These are phyloP conservation scores for Sphagnum fallax DNA, from an alignment of 228 moss, liverwort and hornwort species.

Conservation along the genomic window DNA sequence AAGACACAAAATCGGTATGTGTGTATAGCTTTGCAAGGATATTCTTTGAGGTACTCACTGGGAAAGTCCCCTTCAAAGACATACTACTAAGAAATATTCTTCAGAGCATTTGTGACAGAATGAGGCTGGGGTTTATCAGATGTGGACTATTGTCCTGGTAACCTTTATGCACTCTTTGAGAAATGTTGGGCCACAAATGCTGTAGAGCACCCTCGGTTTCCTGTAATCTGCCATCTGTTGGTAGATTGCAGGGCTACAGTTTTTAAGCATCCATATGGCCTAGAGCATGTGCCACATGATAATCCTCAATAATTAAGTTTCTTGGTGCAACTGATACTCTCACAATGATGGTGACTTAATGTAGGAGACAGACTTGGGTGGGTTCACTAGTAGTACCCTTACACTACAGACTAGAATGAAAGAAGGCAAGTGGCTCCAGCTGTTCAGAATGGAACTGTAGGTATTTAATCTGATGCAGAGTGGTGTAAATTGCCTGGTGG, in stretches of 20 bases:
- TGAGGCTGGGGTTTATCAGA: slow-evolving; percentile 21
- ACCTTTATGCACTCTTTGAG: slow-evolving; percentile 25
- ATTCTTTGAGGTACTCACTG: slow-evolving; percentile 38
- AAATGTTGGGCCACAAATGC: slow-evolving; percentile 35
- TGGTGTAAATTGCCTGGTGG: too few relatives aligned
- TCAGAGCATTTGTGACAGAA: slow-evolving; percentile 29
- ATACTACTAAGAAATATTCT: slow-evolving; percentile 14
- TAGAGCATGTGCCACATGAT: too few relatives aligned
- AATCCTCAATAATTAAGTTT: too few relatives aligned
- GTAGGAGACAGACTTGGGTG: too few relatives aligned
- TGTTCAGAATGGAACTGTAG: too few relatives aligned
- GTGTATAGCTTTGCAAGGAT: slow-evolving; percentile 52
- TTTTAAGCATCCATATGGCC: slow-evolving; percentile 9
- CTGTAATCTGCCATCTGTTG: slow-evolving; percentile 37
- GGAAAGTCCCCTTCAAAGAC: slow-evolving; percentile 21
- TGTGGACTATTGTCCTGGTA: slow-evolving; percentile 16
- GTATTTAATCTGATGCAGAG: too few relatives aligned
- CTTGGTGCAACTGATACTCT: too few relatives aligned
- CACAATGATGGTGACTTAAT: too few relatives aligned
- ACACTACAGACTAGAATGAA: too few relatives aligned
- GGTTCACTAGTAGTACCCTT: too few relatives aligned
- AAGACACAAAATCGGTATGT: slow-evolving; percentile 25
- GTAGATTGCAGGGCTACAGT: slow-evolving; percentile 32
- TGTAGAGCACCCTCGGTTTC: slow-evolving; percentile 24
- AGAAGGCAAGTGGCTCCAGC: too few relatives aligned